phyloP scores from a whole-genome alignment of 805 yeast genomes.

The Suhomyces xylopsoci region DNA sequence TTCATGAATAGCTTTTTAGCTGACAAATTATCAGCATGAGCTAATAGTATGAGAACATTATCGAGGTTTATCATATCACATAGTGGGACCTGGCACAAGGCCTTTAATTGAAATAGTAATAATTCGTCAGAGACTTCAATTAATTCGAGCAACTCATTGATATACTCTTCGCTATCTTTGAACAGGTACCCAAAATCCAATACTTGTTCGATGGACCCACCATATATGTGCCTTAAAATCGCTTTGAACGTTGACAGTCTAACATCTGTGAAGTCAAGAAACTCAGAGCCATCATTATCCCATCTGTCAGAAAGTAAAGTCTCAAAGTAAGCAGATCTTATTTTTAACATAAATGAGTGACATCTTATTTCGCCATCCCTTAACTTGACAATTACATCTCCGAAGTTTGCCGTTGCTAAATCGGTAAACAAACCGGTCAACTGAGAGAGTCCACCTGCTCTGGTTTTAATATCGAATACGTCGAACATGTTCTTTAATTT shows the following conservation, averaged over 20 bases:
- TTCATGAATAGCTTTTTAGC: slow-evolving; percentile 56
- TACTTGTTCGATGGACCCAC: slow-evolving; percentile 41
- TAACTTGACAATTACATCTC: slow-evolving; percentile 47
- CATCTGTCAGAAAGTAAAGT: slow-evolving; percentile 55
- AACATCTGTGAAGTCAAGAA: slow-evolving; percentile 45
- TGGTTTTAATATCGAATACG: slow-evolving; percentile 1
- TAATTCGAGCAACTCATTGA: slow-evolving; percentile 54
- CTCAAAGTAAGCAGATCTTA: slow-evolving; percentile 63
- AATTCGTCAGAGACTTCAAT: slow-evolving; percentile 63
- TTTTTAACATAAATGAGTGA: slow-evolving; percentile 51
- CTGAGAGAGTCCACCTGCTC: neutral
- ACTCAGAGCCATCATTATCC: slow-evolving; percentile 29
- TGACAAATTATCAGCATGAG: slow-evolving; percentile 49
- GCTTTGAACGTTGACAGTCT: slow-evolving; percentile 42
- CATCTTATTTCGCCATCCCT: slow-evolving; percentile 45
- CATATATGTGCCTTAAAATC: slow-evolving; percentile 56
- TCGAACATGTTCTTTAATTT: slow-evolving; percentile 7
- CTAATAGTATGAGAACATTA: slow-evolving; percentile 55
- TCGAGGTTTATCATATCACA: slow-evolving; percentile 56
- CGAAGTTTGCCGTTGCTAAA: slow-evolving; percentile 8
- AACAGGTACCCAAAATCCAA: slow-evolving; percentile 30
- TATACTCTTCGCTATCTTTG: slow-evolving; percentile 39
- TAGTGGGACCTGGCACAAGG: slow-evolving; percentile 57
- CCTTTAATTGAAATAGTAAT: slow-evolving; percentile 55
- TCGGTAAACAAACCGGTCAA: neutral